phyloP scores from a whole-genome alignment of 164 flowering plant genomes.

The Piper longum region DNA sequence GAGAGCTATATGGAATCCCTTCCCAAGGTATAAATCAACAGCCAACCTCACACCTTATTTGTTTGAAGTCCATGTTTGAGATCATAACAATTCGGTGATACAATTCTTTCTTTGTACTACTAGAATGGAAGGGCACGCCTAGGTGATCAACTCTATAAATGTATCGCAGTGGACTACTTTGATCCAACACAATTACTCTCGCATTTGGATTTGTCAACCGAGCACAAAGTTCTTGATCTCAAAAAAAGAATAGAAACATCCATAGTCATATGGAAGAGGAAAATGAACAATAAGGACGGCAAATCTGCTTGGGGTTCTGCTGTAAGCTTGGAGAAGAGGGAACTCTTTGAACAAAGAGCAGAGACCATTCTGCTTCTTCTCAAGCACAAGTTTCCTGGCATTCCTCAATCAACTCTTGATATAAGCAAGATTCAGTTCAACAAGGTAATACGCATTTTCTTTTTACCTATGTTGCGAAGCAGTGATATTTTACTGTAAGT shows the following conservation, averaged over 20 bases:
- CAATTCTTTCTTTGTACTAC: background rate
- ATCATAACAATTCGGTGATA: background rate
- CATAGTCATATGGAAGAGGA: constrained; percentile 73
- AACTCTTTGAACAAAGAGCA: constrained; percentile 80
- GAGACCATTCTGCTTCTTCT: constrained; percentile 67
- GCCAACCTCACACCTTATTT: background rate
- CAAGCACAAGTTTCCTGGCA: constrained; percentile 74
- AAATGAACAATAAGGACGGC: constrained; percentile 59
- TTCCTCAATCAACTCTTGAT: constrained; percentile 77
- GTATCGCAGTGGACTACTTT: constrained; percentile 70
- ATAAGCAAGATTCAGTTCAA: constrained; percentile 71
- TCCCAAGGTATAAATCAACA: constrained; percentile 56
- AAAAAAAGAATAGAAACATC: constrained; percentile 87
- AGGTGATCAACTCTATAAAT: constrained; percentile 61
- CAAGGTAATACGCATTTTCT: constrained; percentile 22
- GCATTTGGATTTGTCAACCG: constrained; percentile 53
- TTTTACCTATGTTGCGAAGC: background rate
- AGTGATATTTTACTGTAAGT: background rate
- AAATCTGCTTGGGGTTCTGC: constrained; percentile 77
- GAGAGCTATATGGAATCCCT: constrained; percentile 81
- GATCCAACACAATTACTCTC: constrained; percentile 61
- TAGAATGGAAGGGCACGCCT: constrained; percentile 78
- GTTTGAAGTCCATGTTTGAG: background rate
- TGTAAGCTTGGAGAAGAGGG: constrained; percentile 74
- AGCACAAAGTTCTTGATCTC: constrained; percentile 73